These are phyloP conservation scores for Alternaria sp. DNA, from an alignment of 2,329 filamentous ascomycete species.

Conservation along the genomic window DNA sequence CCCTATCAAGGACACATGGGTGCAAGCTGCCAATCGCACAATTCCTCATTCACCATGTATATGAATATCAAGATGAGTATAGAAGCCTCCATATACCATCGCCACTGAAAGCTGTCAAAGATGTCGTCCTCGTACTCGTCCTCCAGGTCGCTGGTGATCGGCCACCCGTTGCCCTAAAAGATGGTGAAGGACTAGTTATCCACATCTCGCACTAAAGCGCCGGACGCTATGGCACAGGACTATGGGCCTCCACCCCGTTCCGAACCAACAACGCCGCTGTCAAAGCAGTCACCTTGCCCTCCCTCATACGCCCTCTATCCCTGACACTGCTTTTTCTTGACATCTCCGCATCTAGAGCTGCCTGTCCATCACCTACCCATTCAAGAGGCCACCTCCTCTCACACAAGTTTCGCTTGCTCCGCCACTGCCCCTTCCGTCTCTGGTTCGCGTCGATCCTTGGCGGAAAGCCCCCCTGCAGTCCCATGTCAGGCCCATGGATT, in stretches of 20 bases:
- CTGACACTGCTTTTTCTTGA: constrained; percentile 2
- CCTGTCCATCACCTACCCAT: neutral
- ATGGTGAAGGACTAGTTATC: constrained; percentile 12
- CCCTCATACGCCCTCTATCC: neutral
- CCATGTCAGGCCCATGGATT: constrained; percentile 10
- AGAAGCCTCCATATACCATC: neutral
- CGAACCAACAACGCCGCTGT: constrained; percentile 13
- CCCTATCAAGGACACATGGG: neutral
- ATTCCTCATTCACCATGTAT: neutral
- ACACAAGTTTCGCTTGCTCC: neutral
- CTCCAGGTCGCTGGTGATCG: constrained; percentile 7
- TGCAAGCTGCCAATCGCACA: neutral
- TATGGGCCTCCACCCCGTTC: constrained; percentile 17
- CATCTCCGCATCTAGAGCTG: neutral
- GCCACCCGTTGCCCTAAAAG: constrained; percentile 18
- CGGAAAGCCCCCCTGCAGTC: constrained; percentile 17
- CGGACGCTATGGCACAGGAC: constrained; percentile 4
- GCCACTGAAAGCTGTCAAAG: neutral
- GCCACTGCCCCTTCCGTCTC: neutral
- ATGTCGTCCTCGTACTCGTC: neutral
- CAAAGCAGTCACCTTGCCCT: constrained; percentile 10
- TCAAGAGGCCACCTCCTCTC: neutral
- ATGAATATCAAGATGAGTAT: neutral
- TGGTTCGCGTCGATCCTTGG: constrained; percentile 14
- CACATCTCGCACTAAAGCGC: constrained; percentile 8